These are phyloP conservation scores for Yamadazyma sp. DNA, from an alignment of 805 yeast genomes.

Conservation along the genomic window DNA sequence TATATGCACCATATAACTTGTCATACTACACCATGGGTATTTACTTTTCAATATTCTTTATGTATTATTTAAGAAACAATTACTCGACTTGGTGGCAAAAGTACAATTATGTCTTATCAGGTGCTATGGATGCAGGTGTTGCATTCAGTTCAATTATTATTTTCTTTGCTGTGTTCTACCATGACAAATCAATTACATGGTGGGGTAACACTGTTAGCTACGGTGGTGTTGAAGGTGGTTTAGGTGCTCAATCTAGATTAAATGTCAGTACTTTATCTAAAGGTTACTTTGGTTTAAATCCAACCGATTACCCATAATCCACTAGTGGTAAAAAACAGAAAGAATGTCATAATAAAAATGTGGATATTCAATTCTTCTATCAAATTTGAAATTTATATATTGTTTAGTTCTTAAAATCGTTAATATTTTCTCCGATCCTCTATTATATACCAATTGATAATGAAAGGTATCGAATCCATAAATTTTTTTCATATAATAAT, in stretches of 20 bases:
- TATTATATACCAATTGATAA: too few relatives aligned
- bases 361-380: too few relatives aligned
- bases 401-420: too few relatives aligned
- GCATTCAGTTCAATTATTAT: conserved; percentile 29
- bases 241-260: conserved; percentile 1
- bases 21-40: conserved; percentile 24
- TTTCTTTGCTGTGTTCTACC: conserved; percentile 32
- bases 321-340: too few relatives aligned
- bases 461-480: too few relatives aligned
- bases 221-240: conserved; percentile 29
- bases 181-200: conserved; percentile 21
- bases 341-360: too few relatives aligned
- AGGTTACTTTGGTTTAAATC: conserved; percentile 23
- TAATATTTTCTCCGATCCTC: too few relatives aligned
- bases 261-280: conserved; percentile 13
- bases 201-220: conserved; percentile 23
- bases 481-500: too few relatives aligned
- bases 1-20: conserved; percentile 30
- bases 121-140: conserved; percentile 27
- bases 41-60: conserved; percentile 20
- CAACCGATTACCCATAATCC: neutral
- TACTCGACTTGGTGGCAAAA: conserved; percentile 30
- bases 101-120: conserved; percentile 27
- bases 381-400: too few relatives aligned
- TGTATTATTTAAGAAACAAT: conserved; percentile 22